Evolutionary conservation across 2,329 filamentous ascomycete genomes (phyloP).

Genomic region (Westerdykella sp.): DNA sequence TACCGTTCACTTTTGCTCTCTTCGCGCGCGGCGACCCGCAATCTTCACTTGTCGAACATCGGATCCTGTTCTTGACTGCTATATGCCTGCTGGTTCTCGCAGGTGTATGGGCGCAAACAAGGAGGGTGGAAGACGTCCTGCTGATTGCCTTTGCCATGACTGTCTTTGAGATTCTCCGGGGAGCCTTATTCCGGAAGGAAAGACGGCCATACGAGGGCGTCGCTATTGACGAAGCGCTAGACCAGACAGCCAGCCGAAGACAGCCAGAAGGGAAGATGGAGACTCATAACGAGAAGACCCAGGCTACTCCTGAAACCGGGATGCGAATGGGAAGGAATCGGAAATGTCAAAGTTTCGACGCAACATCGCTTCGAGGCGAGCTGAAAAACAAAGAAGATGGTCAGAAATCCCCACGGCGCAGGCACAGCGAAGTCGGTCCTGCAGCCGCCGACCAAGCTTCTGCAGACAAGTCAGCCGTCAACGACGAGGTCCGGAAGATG

Average conservation of each 20-base stretch:
- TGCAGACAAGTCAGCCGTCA: slow-evolving; percentile 22
- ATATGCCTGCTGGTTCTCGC: slow-evolving; percentile 19
- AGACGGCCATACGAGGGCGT: too few species aligned
- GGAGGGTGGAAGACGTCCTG: slow-evolving; percentile 17
- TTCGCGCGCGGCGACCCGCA: slow-evolving; percentile 10
- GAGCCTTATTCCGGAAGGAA: too few species aligned
- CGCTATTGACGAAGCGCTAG: too few species aligned
- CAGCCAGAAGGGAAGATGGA: too few species aligned
- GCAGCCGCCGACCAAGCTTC: slow-evolving; percentile 9
- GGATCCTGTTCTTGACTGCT: slow-evolving; percentile 13
- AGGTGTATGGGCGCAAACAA: slow-evolving; percentile 16
- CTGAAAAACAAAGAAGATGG: too few species aligned
- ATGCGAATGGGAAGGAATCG: slow-evolving; percentile 22
- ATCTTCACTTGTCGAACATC: slow-evolving; percentile 20
- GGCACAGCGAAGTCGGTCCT: too few species aligned
- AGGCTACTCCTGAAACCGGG: too few species aligned
- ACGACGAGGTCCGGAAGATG: slow-evolving; percentile 27
- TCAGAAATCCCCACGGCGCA: too few species aligned
- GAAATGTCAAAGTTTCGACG: too few species aligned
- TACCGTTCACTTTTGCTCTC: slow-evolving; percentile 15
- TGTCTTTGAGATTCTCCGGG: slow-evolving; percentile 24
- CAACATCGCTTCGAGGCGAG: too few species aligned
- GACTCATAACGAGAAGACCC: too few species aligned
- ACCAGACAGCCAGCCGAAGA: too few species aligned
- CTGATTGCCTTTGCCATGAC: slow-evolving; percentile 27